Evolutionary conservation across 257 asterid species (phyloP).

Genomic region (Petunia axillaris): DNA sequence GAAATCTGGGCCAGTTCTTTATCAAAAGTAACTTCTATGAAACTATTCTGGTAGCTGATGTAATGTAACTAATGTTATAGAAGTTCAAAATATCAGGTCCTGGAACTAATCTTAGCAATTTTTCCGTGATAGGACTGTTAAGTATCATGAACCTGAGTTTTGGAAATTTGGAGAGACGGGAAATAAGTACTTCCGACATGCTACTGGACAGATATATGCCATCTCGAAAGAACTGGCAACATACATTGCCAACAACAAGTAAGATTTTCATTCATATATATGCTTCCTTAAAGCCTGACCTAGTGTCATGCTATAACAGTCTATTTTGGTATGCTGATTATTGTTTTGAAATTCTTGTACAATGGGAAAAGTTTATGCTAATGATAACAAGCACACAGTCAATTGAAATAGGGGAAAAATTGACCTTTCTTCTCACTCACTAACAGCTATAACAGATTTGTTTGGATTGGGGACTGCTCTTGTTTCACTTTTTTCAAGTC

Average conservation of each 20-base stretch:
- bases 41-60: slow-evolving; percentile 12
- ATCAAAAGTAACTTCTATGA: slow-evolving; percentile 45
- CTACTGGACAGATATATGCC: slow-evolving; percentile 26
- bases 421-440: not conserved
- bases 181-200: slow-evolving; percentile 25
- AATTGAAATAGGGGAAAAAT: not conserved
- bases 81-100: not conserved
- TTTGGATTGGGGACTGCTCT: not conserved
- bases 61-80: not conserved
- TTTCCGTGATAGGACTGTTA: slow-evolving; percentile 12
- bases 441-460: not conserved
- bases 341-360: not conserved
- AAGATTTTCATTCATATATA: not conserved
- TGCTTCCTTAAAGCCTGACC: not conserved
- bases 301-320: not conserved
- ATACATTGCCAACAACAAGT: slow-evolving; percentile 19
- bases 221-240: slow-evolving; percentile 23
- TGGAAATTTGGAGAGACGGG: slow-evolving; percentile 25
- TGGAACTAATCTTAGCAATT: not conserved
- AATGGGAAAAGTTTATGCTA: not conserved
- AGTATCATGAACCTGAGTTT: slow-evolving; percentile 26
- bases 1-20: slow-evolving; percentile 70
- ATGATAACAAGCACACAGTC: slow-evolving; percentile 1
- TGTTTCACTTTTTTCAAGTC: not conserved
- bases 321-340: slow-evolving; percentile 8